Base-by-base conservation (phyloP, 768 basidiomycete genomes). In the Terana coerulea region DNA sequence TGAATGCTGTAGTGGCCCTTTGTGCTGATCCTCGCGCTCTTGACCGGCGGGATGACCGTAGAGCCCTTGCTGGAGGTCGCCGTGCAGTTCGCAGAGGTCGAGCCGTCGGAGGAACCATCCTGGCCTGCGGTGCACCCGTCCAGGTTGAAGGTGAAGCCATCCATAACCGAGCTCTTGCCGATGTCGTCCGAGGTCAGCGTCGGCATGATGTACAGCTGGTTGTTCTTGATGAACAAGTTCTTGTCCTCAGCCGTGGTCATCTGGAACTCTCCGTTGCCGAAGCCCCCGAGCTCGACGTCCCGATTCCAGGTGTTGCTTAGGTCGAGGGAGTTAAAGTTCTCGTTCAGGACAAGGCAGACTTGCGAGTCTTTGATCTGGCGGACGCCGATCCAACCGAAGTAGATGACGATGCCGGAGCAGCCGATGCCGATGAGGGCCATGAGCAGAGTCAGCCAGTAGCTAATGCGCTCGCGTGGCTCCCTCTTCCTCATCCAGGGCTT, bases 251-350 rank as follows among this genome's bases (percentile, higher is more conserved):
- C 58, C 5, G 79, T 80, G 25, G 78, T 74, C 76, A 79, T 79
- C 62, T 81, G 72, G 60, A 83, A 83, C 61, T 79, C 75, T 60
- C 75, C 75, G 60, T 78, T 77, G 4, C 51, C 80, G 54, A 72
- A 82, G 0, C 83, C 83, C 40, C 78, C 75, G 37, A 83, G 63
- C 56, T 76, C 72, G 46, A 81, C 71, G 34, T 83, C 79, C 4
- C 66, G 65, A 12, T 68, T 63, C 78, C 81, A 82, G 30, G 57
- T 68, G 34, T 58, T 65, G 40, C 61, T 64, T 1, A 71, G 60
- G 61, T 81, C 72, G 54, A 81, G 64, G n/a, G 61, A 67, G 26
- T 45, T 63, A 51, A 83, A 84, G 43, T 77, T 64, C 25, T 84
- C 82, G 12, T 72, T 64, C 49, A 83, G 59, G 3, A 82, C 75